Evolutionary conservation across 2,329 filamentous ascomycete genomes (phyloP), one percentile per base, ranked within the genome.

Genomic region (Celoporthe dispersa): DNA sequence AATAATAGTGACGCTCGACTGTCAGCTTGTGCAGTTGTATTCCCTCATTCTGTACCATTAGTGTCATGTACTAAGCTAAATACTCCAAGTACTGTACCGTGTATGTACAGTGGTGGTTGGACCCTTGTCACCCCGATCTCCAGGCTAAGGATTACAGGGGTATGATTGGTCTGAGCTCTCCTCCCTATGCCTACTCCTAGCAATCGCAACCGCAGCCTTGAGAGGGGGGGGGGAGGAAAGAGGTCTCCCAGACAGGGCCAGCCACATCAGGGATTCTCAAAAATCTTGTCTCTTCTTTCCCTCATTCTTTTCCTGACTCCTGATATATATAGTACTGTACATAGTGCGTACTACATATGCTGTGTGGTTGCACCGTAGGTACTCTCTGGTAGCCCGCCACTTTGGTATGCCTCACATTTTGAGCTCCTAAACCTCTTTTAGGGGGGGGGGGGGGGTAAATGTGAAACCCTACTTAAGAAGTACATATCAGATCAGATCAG

Each of bases 11-110:
- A 67, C 66, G 70, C 57, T 59, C 41, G 48, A 60, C 66, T 71
- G 70, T 71, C 70, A 71, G 66, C 68, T n/a, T n/a, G n/a, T 66
- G 62, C 64, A 67, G 53, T 37, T 37, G 35, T 8, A 41, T 67
- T 62, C 33, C 33, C 2, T 48, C 44, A 12, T 19, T 48, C 44
- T 48, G 44, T 19, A 48, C 7, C 44, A n/a, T 48, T 11, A 48
- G 44, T n/a, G 11, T n/a, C 3, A 11, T n/a, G 44, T 48, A 48
- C 44, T 48, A 48, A n/a, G 44, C n/a, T 11, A 6, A 48, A 9
- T n/a, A n/a, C n/a, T n/a, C 16, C 7, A 48, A n/a, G 44, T 48
- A 48, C 44, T 9, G 44, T 48, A 48, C 44, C 22, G 22, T 2
- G 2, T 39, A 39, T 22, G 7, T 28, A 33, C 25, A 28, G 35